Percentiles rank a stretch among this genome's conserved stretches.
Evolutionary conservation across 192 early-diverging fungal genomes (phyloP).

Genomic region (Phlyctochytrium bullatum): DNA sequence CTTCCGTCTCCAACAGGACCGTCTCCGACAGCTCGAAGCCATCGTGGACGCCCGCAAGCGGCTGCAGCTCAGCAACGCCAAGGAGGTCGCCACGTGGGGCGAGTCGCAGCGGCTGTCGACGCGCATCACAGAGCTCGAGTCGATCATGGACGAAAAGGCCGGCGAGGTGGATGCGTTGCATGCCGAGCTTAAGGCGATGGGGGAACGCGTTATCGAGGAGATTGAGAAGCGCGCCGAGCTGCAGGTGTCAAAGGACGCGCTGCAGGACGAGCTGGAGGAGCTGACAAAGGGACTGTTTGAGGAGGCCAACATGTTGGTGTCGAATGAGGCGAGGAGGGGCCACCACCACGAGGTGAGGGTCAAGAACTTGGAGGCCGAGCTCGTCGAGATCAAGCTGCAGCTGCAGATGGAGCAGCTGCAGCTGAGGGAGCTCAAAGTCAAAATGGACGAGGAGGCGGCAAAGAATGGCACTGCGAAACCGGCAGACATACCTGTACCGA

Average conservation of each 20-base stretch:
- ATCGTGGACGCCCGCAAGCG: background rate
- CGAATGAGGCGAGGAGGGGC: conserved; percentile 28
- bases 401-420: conserved; percentile 79
- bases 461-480: background rate
- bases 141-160: conserved; percentile 64
- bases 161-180: conserved; percentile 66
- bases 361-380: conserved; percentile 59
- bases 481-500: background rate
- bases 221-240: conserved; percentile 85
- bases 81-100: conserved; percentile 32
- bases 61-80: background rate
- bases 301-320: conserved; percentile 83
- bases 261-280: conserved; percentile 96
- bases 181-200: conserved; percentile 65
- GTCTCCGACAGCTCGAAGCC: background rate
- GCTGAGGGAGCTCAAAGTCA: conserved; percentile 76
- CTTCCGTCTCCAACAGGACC: background rate
- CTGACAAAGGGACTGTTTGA: conserved; percentile 88
- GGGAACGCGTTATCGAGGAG: conserved; percentile 52
- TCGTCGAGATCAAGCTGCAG: conserved; percentile 63
- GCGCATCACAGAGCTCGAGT: conserved; percentile 63
- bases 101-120: conserved; percentile 40
- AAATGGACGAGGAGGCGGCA: conserved; percentile 36
- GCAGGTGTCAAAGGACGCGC: conserved; percentile 84
- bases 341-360: conserved; percentile 43